These are phyloP conservation scores for Solanum chiquidenum DNA, from an alignment of 257 asterid species.

Conservation along the genomic window DNA sequence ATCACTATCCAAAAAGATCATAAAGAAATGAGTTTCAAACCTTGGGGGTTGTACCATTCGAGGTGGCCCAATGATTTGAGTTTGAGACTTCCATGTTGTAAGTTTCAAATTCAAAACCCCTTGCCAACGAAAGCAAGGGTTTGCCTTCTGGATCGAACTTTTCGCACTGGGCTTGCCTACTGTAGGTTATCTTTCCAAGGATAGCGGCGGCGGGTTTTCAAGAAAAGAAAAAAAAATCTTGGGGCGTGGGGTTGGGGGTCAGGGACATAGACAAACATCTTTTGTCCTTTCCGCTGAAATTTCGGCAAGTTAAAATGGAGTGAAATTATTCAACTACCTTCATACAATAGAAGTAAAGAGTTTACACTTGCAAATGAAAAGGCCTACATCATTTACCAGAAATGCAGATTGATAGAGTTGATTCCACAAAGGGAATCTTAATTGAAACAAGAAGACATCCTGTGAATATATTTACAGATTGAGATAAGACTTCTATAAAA, in stretches of 20 bases:
- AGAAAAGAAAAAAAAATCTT: too few species aligned
- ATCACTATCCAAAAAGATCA: not conserved
- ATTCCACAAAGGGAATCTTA: not conserved
- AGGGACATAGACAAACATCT: not conserved
- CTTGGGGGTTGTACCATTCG: not conserved
- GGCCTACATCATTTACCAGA: not conserved
- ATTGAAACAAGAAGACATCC: conserved; percentile 12
- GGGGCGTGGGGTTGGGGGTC: not conserved
- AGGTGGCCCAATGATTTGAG: not conserved
- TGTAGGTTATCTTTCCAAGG: too few species aligned
- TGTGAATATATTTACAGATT: conserved; percentile 43
- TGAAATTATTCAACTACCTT: not conserved
- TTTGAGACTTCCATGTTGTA: too few species aligned
- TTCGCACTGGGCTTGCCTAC: too few species aligned
- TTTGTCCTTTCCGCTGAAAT: not conserved
- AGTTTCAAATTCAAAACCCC: too few species aligned
- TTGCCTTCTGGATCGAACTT: too few species aligned
- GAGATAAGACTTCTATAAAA: conserved; percentile 14
- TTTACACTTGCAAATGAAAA: not conserved
- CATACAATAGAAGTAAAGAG: not conserved
- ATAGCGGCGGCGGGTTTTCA: too few species aligned
- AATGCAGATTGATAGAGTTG: not conserved
- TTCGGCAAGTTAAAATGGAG: not conserved
- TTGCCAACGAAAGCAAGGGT: too few species aligned
- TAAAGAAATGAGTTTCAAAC: not conserved